Evolutionary conservation across 1,284 basidiomycete genomes (phyloP).

Genomic region (Cutaneotrichosporon dermatis): DNA sequence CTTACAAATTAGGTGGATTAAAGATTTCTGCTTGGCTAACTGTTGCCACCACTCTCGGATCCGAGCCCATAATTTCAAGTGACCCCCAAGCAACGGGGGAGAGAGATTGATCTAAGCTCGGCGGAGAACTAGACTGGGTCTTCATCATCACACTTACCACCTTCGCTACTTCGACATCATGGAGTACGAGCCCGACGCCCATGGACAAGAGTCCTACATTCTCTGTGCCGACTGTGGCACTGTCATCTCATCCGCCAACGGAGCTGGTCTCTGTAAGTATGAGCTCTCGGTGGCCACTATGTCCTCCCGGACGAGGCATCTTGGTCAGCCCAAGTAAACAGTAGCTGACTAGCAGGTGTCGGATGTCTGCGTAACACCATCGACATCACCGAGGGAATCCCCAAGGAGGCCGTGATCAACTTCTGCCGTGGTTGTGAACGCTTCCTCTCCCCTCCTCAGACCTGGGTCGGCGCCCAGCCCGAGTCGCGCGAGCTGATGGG

Average conservation of each 20-base stretch:
- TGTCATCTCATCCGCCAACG: slow-evolving; percentile 80
- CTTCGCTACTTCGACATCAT: slow-evolving; percentile 18
- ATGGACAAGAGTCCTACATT: slow-evolving; percentile 46
- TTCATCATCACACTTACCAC: no score
- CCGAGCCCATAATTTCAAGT: no score
- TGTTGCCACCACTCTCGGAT: no score
- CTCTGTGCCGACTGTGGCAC: slow-evolving; percentile 59
- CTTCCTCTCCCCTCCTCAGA: slow-evolving; percentile 83
- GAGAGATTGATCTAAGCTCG: no score
- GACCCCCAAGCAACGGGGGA: no score
- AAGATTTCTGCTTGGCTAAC: no score
- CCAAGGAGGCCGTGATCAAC: slow-evolving; percentile 91
- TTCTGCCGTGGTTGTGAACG: slow-evolving; percentile 96
- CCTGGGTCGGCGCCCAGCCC: slow-evolving; percentile 81
- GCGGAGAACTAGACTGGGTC: no score
- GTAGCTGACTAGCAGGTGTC: slow-evolving; percentile 26
- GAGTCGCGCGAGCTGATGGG: slow-evolving; percentile 88
- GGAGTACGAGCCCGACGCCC: slow-evolving; percentile 45
- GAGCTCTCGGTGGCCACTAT: slow-evolving; percentile 68
- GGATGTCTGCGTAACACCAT: slow-evolving; percentile 56
- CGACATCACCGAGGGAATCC: slow-evolving; percentile 97
- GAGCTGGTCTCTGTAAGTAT: slow-evolving; percentile 77
- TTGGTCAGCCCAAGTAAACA: slow-evolving; percentile 49
- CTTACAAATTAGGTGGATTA: no score
- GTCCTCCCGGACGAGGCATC: slow-evolving; percentile 27